These are phyloP conservation scores for Euphorbia neoarborescens DNA, from an alignment of 441 rosid genomes.

Conservation along the genomic window DNA sequence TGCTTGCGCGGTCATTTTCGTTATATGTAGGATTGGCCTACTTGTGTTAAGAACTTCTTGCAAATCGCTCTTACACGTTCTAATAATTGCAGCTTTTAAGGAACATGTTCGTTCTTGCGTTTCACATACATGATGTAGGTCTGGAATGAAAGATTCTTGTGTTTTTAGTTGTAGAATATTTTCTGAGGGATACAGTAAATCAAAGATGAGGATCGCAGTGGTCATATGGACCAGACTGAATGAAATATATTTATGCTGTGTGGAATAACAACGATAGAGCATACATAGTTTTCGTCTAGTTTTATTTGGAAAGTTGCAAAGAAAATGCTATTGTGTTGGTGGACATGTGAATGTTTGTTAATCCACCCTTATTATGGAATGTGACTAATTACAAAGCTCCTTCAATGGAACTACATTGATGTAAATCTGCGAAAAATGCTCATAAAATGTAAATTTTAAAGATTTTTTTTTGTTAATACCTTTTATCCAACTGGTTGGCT, in stretches of 20 bases:
- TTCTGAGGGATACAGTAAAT: not conserved
- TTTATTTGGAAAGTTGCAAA: not conserved
- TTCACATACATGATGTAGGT: not conserved
- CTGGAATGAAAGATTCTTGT: not conserved
- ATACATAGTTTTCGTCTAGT: not conserved
- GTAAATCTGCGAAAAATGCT: not conserved
- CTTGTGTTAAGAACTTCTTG: constrained; percentile 1
- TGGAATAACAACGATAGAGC: not conserved
- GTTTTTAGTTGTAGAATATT: too few relatives aligned
- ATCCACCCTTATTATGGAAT: not conserved
- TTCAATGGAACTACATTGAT: not conserved
- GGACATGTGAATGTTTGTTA: not conserved
- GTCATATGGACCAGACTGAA: not conserved
- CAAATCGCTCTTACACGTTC: not conserved
- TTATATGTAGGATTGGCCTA: not conserved
- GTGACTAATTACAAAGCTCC: not conserved
- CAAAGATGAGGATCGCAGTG: not conserved
- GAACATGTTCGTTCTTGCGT: not conserved
- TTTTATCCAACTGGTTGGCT: not conserved
- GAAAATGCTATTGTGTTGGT: not conserved
- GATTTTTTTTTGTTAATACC: not conserved
- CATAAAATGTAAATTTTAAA: not conserved
- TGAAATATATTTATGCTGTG: not conserved
- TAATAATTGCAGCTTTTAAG: not conserved
- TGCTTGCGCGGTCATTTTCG: not conserved